Percentiles rank a stretch among this genome's conserved stretches.
Evolutionary conservation across 108 stramenopile species (phyloP).

Genomic region (Cyclotella cryptica): DNA sequence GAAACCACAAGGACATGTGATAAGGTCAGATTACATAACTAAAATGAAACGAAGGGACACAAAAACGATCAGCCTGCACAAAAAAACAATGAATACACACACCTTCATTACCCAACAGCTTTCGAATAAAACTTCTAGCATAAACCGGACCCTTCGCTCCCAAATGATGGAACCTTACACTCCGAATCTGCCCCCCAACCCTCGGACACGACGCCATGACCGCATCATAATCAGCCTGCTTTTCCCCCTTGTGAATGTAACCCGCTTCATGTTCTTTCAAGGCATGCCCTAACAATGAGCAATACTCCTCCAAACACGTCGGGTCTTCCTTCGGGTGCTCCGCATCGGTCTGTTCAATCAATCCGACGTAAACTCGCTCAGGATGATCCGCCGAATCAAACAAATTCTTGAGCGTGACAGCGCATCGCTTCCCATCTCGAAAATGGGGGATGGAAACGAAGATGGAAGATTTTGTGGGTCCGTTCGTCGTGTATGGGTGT

Average conservation of each 20-base stretch:
- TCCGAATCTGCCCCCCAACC: conserved; percentile 61
- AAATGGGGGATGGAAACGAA: conserved; percentile 82
- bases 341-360: conserved; percentile 81
- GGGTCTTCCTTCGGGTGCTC: conserved; percentile 31
- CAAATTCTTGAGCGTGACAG: conserved; percentile 65
- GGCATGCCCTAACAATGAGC: conserved; percentile 37
- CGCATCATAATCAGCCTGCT: conserved; percentile 33
- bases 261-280: conserved; percentile 36
- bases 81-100: not conserved
- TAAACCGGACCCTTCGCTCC: conserved; percentile 82
- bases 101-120: conserved; percentile 90
- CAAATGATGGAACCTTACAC: conserved; percentile 60
- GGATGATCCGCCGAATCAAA: conserved; percentile 80
- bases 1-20: too few relatives aligned
- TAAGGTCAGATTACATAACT: not conserved
- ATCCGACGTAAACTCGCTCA: conserved; percentile 73
- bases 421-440: conserved; percentile 82
- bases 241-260: conserved; percentile 31
- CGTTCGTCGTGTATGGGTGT: conserved; percentile 14
- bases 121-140: conserved; percentile 75
- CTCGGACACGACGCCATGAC: conserved; percentile 40
- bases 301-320: conserved; percentile 54
- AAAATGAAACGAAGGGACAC: not conserved
- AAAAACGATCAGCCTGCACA: too few relatives aligned
- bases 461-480: conserved; percentile 40